Conservation (phyloP, 129 eudicot species). For the Tagetes erecta region DNA sequence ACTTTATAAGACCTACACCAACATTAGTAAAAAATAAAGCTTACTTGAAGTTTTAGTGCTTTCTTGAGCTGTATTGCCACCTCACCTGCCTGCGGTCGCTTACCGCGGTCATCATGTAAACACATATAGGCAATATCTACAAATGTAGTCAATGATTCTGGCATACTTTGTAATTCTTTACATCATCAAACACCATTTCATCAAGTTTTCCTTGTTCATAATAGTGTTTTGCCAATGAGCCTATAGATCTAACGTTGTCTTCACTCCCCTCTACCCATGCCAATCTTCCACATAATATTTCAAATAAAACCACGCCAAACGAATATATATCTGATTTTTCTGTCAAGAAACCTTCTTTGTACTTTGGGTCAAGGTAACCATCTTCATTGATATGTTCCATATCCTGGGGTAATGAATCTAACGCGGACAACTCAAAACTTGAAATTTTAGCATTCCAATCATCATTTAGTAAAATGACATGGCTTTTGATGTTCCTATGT, state of each 20-base stretch:
- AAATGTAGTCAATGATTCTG: neutral
- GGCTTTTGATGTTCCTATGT: neutral
- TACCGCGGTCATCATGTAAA: neutral
- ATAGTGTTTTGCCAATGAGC: neutral
- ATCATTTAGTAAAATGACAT: neutral
- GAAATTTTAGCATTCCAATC: neutral
- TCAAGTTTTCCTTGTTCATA: neutral
- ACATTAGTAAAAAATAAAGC: neutral
- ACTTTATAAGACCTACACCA: neutral
- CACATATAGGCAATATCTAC: neutral
- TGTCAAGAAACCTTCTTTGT: neutral
- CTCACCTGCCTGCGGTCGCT: neutral
- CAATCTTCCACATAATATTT: neutral
- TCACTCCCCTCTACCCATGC: neutral
- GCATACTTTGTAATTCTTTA: neutral
- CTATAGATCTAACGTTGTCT: neutral
- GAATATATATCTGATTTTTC: constrained; percentile 7
- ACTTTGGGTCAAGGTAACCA: neutral
- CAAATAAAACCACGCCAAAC: constrained; percentile 2
- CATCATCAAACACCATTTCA: neutral
- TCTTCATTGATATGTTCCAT: neutral
- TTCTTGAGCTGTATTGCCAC: neutral
- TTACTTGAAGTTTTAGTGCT: neutral
- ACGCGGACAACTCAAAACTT: neutral
- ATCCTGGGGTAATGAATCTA: neutral